These are phyloP conservation scores for Colletotrichum orbiculare DNA, from an alignment of 2,329 filamentous ascomycete species.

Conservation along the genomic window DNA sequence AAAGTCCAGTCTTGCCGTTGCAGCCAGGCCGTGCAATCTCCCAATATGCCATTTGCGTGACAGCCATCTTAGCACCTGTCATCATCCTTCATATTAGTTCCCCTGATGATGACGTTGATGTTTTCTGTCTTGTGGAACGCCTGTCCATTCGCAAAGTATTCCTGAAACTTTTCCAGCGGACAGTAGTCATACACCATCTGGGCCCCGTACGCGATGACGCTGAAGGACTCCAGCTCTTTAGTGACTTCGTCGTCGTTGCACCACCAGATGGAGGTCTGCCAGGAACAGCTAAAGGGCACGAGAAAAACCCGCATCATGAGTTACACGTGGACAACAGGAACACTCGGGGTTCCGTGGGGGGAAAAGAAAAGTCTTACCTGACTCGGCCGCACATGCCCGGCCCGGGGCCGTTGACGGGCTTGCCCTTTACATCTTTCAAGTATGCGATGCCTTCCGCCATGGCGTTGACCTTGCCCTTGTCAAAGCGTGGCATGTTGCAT, in stretches of 20 bases:
- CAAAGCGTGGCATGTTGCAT: background rate
- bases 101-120: background rate
- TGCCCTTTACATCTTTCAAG: background rate
- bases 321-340: no score
- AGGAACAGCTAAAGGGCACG: background rate
- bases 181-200: background rate
- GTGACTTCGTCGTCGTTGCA: background rate
- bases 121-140: slow-evolving; percentile 17
- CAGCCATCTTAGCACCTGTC: background rate
- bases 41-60: no score
- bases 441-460: background rate
- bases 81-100: background rate
- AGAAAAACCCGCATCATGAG: no score
- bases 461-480: background rate
- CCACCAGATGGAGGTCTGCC: background rate
- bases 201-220: slow-evolving; percentile 9
- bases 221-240: background rate
- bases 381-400: slow-evolving; percentile 1
- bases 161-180: background rate
- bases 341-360: no score
- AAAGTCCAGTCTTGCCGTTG: no score
- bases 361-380: background rate
- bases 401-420: slow-evolving; percentile 1
- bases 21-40: no score
- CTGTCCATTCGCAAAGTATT: background rate